phyloP scores from a whole-genome alignment of 2,329 filamentous ascomycete species.

The Aspergillus neoniger region DNA sequence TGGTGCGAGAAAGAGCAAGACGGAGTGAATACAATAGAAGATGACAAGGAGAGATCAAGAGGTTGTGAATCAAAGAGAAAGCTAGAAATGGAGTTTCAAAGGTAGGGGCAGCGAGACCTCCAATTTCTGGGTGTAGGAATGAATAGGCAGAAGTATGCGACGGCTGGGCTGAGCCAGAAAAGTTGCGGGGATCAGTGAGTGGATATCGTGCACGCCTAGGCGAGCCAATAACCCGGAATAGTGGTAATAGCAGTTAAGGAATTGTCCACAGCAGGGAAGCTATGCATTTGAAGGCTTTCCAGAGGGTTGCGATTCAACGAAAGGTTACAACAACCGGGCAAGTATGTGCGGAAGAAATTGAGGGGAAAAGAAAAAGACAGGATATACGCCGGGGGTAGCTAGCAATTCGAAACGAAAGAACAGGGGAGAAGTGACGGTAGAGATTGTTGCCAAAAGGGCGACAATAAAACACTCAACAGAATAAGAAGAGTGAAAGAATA shows the following conservation, averaged over 20 bases:
- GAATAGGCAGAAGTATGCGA: not conserved
- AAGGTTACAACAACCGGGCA: not conserved
- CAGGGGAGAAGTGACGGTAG: not conserved
- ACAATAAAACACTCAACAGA: not conserved
- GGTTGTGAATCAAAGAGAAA: not conserved
- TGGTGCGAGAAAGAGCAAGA: not conserved
- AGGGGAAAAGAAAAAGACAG: not conserved
- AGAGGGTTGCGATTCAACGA: not conserved
- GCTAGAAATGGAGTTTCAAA: not conserved
- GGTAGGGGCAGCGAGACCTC: not conserved
- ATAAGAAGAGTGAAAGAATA: not conserved
- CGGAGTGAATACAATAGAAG: not conserved
- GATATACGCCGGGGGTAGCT: not conserved
- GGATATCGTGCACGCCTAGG: not conserved
- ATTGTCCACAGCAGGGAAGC: not conserved
- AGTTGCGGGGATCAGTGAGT: not conserved
- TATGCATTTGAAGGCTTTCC: not conserved
- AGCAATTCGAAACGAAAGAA: not conserved
- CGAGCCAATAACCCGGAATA: not conserved
- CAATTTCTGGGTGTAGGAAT: not conserved
- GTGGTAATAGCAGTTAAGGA: not conserved
- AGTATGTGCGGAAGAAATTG: not conserved
- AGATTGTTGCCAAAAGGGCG: conserved; percentile 7
- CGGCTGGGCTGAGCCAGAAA: not conserved
- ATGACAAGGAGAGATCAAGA: not conserved